Evolutionary conservation across 225 moss, liverwort and hornwort genomes (phyloP), one percentile per base, ranked within the genome.

Genomic region (Marchantia polymorpha): DNA sequence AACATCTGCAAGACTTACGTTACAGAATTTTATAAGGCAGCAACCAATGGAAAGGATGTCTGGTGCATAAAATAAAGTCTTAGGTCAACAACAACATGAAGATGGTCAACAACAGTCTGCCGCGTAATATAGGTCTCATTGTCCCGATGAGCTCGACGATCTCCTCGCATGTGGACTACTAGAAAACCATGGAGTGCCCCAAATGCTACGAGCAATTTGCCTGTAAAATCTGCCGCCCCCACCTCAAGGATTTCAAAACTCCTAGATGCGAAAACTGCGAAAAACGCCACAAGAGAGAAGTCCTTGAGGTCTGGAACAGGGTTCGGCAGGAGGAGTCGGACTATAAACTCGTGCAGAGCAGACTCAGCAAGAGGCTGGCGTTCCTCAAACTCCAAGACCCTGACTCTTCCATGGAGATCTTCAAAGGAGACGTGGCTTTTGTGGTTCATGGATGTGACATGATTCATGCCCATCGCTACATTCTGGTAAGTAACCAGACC

Each of bases 251-350:
- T 11, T 87, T 87, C 84, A 87, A 87, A 60, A 84, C 87, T 52
- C 87, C 87, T 5, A 84, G 87, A 12, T 87, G 87, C 73, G 87
- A 87, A 58, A 87, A 87, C 47, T 87, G 87, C 81, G 84, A 84
- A 53, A 87, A 87, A 58, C 79, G 87, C 0, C 84, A 87, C 52
- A 84, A 87, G 82, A 87, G 82, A 50, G 87, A 87, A 75, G 84
- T 87, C 48, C n/a, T n/a, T n/a, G 87, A 87, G n/a, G n/a, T n/a
- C n/a, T n/a, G n/a, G n/a, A n/a, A n/a, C n/a, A n/a, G 15, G 55
- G 46, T 17, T 23, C 39, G 15, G 53, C 60, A 2, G n/a, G n/a
- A n/a, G n/a, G n/a, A n/a, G n/a, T n/a, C n/a, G n/a, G n/a, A n/a
- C n/a, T n/a, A n/a, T n/a, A 23, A 66, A 52, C 61, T 77, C n/a